These are phyloP conservation scores for Phytophthora chlamydospora DNA, from an alignment of 352 stramenopile genomes.

Conservation along the genomic window DNA sequence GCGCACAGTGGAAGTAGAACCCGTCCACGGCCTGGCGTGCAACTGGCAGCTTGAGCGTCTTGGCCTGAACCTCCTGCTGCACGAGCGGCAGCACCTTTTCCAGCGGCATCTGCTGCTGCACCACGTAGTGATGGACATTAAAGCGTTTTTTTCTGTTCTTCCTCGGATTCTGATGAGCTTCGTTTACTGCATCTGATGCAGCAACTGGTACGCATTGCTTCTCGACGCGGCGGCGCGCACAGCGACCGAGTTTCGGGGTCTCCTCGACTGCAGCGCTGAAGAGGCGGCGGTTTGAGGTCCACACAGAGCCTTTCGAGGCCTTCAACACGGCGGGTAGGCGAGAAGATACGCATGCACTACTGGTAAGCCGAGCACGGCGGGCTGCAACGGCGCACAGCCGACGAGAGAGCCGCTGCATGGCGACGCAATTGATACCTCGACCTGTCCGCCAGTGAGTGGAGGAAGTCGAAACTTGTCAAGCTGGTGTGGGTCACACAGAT, in stretches of 20 bases:
- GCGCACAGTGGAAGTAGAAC: conserved; percentile 82
- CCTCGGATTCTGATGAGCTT: conserved; percentile 1
- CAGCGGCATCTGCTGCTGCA: conserved; percentile 53
- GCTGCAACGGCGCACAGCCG: conserved; percentile 8
- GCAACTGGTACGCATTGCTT: conserved; percentile 9
- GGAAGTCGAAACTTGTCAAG: no score
- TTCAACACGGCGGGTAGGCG: conserved; percentile 1
- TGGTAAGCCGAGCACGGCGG: background rate
- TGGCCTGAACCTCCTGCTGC: conserved; percentile 42
- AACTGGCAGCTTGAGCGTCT: conserved; percentile 31
- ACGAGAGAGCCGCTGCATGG: conserved; percentile 27
- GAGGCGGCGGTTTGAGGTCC: conserved; percentile 8
- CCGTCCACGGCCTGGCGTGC: conserved; percentile 64
- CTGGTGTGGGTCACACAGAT: background rate
- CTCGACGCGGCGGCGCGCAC: conserved; percentile 12
- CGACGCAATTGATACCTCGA: background rate
- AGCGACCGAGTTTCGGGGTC: conserved; percentile 20
- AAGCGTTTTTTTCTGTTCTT: conserved; percentile 10
- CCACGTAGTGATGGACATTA: conserved; percentile 62
- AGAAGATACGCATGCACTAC: background rate
- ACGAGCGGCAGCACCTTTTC: conserved; percentile 58
- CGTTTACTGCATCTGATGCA: background rate
- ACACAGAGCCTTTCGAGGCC: background rate
- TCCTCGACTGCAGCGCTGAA: conserved; percentile 9
- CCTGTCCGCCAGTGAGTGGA: no score